Percentiles rank a stretch among this genome's conserved stretches.
phyloP scores from a whole-genome alignment of 352 stramenopile genomes.

The Sclerospora graminicola region DNA sequence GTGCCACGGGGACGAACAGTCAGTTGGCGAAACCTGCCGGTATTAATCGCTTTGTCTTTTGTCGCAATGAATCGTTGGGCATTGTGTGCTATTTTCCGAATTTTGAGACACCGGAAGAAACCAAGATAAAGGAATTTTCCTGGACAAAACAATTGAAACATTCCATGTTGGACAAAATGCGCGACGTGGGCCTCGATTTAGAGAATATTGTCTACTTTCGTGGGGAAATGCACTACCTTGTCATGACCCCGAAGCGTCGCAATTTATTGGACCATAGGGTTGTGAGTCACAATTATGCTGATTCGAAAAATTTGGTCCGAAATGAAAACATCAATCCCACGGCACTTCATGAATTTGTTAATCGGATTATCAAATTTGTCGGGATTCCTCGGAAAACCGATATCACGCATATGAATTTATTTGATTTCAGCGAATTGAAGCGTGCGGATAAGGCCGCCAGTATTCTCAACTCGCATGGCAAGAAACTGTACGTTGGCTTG shows the following conservation, averaged over 20 bases:
- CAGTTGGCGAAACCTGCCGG: slow-evolving; percentile 33
- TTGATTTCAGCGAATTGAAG: too few species aligned
- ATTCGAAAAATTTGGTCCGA: slow-evolving; percentile 36
- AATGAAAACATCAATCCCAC: slow-evolving; percentile 38
- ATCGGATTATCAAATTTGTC: too few species aligned
- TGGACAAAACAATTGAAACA: slow-evolving; percentile 71
- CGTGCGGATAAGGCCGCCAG: too few species aligned
- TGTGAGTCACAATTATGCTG: slow-evolving; percentile 43
- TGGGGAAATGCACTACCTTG: slow-evolving; percentile 76
- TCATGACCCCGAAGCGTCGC: slow-evolving; percentile 60
- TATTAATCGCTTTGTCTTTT: slow-evolving; percentile 67
- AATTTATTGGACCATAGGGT: slow-evolving; percentile 52
- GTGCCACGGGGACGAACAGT: slow-evolving; percentile 46
- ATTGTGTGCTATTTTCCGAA: slow-evolving; percentile 77
- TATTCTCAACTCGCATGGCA: too few species aligned
- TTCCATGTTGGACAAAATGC: slow-evolving; percentile 52
- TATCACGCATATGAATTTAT: too few species aligned
- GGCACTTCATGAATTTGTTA: too few species aligned
- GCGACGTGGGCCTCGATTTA: slow-evolving; percentile 43
- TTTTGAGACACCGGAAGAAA: slow-evolving; percentile 44
- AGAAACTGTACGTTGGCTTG: too few species aligned
- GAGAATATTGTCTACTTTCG: slow-evolving; percentile 80
- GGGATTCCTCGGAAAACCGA: too few species aligned
- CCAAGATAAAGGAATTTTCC: slow-evolving; percentile 55
- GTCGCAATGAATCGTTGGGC: slow-evolving; percentile 54